phyloP scores from a whole-genome alignment of 2,329 filamentous ascomycete species.

The Dactylonectria estremocensis region DNA sequence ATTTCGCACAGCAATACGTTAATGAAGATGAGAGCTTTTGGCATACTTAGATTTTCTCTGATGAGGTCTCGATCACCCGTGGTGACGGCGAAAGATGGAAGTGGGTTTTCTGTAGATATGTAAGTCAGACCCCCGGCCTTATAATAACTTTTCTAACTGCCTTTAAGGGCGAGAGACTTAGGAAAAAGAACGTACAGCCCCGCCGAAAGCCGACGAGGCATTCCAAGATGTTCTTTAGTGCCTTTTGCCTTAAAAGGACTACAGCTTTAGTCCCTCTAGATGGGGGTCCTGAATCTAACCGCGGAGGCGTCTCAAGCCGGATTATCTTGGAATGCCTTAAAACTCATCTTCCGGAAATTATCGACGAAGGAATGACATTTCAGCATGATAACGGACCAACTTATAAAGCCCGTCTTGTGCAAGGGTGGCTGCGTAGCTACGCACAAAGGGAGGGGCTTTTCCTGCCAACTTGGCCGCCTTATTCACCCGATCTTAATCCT shows the following conservation, averaged over 20 bases:
- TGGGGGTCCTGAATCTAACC: neutral
- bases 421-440: neutral
- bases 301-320: neutral
- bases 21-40: neutral
- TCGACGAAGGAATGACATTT: neutral
- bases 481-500: slow-evolving; percentile 18
- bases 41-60: neutral
- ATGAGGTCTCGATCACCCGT: neutral
- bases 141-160: neutral
- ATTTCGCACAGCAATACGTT: neutral
- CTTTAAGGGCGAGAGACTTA: neutral
- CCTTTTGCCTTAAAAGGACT: neutral
- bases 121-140: neutral
- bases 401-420: neutral
- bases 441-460: neutral
- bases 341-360: neutral
- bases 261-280: neutral
- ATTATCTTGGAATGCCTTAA: slow-evolving; percentile 2
- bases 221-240: slow-evolving; percentile 1
- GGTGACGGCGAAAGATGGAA: neutral
- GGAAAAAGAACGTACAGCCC: neutral
- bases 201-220: neutral
- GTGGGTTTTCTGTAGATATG: neutral
- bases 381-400: neutral
- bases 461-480: slow-evolving; percentile 22